Conservation (phyloP, 345 rosid species). For the Eucalyptus dawsonii region DNA sequence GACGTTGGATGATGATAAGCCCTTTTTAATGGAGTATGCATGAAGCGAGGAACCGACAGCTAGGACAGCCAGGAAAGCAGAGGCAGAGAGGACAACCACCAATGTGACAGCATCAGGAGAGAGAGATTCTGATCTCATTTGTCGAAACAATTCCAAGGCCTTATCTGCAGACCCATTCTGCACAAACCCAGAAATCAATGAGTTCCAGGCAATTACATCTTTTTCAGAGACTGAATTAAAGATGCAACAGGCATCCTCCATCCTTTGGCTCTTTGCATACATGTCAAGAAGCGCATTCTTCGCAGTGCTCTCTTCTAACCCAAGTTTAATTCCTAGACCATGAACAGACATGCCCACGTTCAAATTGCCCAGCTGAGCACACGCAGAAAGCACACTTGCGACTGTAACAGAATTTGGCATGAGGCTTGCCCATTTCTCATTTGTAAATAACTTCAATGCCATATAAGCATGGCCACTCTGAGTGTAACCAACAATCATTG, state of each 20-base stretch:
- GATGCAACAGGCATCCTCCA: conserved; percentile 40
- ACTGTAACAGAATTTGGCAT: conserved; percentile 53
- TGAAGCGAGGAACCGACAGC: conserved; percentile 57
- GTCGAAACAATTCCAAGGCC: conserved; percentile 42
- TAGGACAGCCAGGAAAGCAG: conserved; percentile 46
- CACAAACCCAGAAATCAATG: conserved; percentile 77
- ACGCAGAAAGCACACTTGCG: conserved; percentile 56
- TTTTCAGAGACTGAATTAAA: conserved; percentile 38
- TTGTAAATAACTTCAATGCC: conserved; percentile 51
- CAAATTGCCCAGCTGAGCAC: conserved; percentile 42
- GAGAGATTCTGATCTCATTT: conserved; percentile 36
- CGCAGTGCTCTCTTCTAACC: conserved; percentile 45
- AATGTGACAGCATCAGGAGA: conserved; percentile 78
- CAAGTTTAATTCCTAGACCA: conserved; percentile 43
- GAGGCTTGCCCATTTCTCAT: conserved; percentile 35
- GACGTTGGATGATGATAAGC: conserved; percentile 39
- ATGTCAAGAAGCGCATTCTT: conserved; percentile 79
- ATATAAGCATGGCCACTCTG: conserved; percentile 37
- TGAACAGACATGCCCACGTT: conserved; percentile 53
- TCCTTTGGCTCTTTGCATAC: conserved; percentile 65
- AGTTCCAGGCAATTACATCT: conserved; percentile 69
- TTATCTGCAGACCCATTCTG: conserved; percentile 46
- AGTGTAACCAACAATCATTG: conserved; percentile 82
- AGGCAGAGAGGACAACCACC: conserved; percentile 57
- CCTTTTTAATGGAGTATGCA: conserved; percentile 41